These are phyloP conservation scores for Heliosperma pusillum DNA, from an alignment of 148 eudicot species.

Conservation along the genomic window DNA sequence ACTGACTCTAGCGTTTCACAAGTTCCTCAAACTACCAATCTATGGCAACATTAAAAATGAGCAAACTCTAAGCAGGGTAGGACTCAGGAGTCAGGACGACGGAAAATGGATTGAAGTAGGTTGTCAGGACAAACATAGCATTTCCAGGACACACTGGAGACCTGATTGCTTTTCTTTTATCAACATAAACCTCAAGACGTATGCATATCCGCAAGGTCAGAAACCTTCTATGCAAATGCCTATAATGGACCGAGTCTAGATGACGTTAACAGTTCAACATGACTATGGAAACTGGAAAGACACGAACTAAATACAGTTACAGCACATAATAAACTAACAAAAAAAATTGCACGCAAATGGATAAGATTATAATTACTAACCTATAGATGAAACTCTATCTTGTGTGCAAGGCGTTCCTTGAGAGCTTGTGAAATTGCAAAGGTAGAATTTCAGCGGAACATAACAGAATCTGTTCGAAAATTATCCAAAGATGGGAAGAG, in stretches of 20 bases:
- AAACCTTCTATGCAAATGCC: not conserved
- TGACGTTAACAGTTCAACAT: not conserved
- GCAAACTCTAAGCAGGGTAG: not conserved
- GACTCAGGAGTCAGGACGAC: not conserved
- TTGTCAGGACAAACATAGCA: not conserved
- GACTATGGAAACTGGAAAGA: not conserved
- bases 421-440: conserved; percentile 42
- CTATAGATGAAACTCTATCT: conserved; percentile 57
- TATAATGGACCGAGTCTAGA: not conserved
- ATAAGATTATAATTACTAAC: conserved; percentile 37
- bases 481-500: conserved; percentile 13
- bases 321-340: not conserved
- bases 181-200: not conserved
- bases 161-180: not conserved
- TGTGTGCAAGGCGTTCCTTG: conserved; percentile 48
- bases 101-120: not conserved
- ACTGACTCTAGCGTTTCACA: not conserved
- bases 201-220: not conserved
- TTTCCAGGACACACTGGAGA: not conserved
- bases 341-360: not conserved
- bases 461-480: conserved; percentile 58
- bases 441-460: conserved; percentile 56
- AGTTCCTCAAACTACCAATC: not conserved
- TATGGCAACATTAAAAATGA: not conserved
- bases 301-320: not conserved